Conservation (phyloP, 208 protist species). For the Angomonas deanei region DNA sequence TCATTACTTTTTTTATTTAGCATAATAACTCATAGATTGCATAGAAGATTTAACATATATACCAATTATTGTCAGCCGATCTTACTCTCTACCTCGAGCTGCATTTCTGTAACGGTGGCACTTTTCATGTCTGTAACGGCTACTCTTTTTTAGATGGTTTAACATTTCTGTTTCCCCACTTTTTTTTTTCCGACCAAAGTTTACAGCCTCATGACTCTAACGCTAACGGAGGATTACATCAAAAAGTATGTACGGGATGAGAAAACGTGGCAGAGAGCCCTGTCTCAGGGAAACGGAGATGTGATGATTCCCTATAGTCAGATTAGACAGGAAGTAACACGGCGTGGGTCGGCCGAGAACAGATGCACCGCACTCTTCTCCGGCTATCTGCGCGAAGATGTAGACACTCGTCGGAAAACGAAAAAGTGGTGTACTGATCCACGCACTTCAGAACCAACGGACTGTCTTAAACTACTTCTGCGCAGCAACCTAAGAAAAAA, state of each 20-base stretch:
- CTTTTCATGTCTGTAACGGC: too few relatives aligned
- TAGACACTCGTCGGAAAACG: too few relatives aligned
- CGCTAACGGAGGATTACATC: constrained; percentile 4
- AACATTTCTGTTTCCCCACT: too few relatives aligned
- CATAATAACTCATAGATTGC: neutral
- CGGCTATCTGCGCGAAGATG: neutral
- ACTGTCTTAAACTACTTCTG: neutral
- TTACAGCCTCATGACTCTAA: neutral
- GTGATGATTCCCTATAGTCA: neutral
- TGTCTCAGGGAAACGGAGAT: neutral
- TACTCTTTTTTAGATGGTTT: too few relatives aligned
- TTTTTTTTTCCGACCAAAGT: neutral
- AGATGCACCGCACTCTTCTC: neutral
- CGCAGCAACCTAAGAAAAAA: neutral
- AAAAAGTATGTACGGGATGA: constrained; percentile 8
- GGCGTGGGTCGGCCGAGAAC: neutral
- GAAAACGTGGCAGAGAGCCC: constrained; percentile 4
- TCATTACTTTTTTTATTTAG: neutral
- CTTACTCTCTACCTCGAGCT: too few relatives aligned
- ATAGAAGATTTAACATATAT: neutral
- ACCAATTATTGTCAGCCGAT: constrained; percentile 4
- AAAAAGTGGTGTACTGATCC: neutral
- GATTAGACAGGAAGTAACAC: neutral
- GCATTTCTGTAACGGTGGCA: too few relatives aligned
- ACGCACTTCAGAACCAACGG: neutral